Base-by-base conservation (phyloP, 306 rosid genomes). In the Elaeagnus macrophylla region DNA sequence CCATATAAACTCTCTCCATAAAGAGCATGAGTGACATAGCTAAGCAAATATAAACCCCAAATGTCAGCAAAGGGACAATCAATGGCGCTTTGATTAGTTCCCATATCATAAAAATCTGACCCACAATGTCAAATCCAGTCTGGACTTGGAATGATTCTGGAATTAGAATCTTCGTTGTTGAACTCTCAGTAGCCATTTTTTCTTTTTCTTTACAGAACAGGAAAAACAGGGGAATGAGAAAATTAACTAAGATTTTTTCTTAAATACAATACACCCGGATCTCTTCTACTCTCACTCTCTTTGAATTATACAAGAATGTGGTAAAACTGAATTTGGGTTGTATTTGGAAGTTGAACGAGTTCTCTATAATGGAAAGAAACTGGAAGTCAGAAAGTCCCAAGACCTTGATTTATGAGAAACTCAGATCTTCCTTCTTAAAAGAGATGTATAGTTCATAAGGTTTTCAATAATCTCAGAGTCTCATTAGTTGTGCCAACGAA, bases 11-110 rank as follows among this genome's bases (percentile, higher is more conserved):
- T 67, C 99, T 77, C 48, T 93, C 99, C 1, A 70, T 39, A 72
- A 93, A 84, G n/a, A 93, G 86, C 99, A 93, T 93, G 8, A 93
- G 89, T 0, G 96, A 76, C 99, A 93, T 87, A 43, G 82, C 88
- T 15, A 88, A 61, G 49, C 83, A 82, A 46, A 83, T 25, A 72
- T 82, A 84, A 9, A 93, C 96, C 0, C 68, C 75, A 0, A 73
- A n/a, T 16, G 57, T 82, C 6, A 93, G 72, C 67, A 93, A 19
- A 12, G 99, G 99, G 9, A 93, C 99, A 67, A 88, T 82, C 79
- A 93, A 69, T 65, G 99, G 99, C 41, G 88, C 83, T 67, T 93
- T 93, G 18, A 88, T 49, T 1, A 88, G 78, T 56, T 88, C 95
- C 99, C 95, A 91, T 40, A 80, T 74, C 69, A 91, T 62, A 39